Evolutionary conservation across 305 asterid species (phyloP).

Genomic region (Ruellia speciosa): DNA sequence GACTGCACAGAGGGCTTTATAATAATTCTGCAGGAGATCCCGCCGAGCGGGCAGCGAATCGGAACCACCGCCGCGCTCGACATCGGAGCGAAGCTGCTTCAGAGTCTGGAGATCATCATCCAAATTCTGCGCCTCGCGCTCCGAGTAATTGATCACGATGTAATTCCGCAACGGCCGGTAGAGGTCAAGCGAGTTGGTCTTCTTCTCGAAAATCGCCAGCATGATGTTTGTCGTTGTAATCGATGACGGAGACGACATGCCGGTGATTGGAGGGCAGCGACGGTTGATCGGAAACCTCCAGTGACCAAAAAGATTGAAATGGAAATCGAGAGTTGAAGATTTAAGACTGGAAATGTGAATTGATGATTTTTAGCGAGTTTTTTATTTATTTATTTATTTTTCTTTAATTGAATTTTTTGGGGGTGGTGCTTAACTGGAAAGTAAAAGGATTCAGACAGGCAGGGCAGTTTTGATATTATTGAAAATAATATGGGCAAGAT

Average conservation of each 20-base stretch:
- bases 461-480: background rate
- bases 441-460: background rate
- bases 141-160: slow-evolving; percentile 70
- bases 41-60: slow-evolving; percentile 75
- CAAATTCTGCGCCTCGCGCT: slow-evolving; percentile 83
- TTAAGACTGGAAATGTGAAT: background rate
- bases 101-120: slow-evolving; percentile 80
- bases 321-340: background rate
- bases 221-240: slow-evolving; percentile 55
- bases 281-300: slow-evolving; percentile 18
- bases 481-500: background rate
- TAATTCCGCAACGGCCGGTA: slow-evolving; percentile 86
- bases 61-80: slow-evolving; percentile 65
- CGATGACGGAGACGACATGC: slow-evolving; percentile 66
- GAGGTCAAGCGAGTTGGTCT: slow-evolving; percentile 65
- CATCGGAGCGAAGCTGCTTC: slow-evolving; percentile 61
- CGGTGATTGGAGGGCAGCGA: slow-evolving; percentile 19
- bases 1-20: slow-evolving; percentile 86
- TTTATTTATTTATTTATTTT: too few relatives aligned
- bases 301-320: background rate
- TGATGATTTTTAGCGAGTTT: too few relatives aligned
- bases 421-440: background rate
- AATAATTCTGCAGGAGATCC: slow-evolving; percentile 79
- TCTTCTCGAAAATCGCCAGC: slow-evolving; percentile 87
- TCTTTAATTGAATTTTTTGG: background rate